phyloP scores from a whole-genome alignment of 306 rosid species.

The Urtica urens region DNA sequence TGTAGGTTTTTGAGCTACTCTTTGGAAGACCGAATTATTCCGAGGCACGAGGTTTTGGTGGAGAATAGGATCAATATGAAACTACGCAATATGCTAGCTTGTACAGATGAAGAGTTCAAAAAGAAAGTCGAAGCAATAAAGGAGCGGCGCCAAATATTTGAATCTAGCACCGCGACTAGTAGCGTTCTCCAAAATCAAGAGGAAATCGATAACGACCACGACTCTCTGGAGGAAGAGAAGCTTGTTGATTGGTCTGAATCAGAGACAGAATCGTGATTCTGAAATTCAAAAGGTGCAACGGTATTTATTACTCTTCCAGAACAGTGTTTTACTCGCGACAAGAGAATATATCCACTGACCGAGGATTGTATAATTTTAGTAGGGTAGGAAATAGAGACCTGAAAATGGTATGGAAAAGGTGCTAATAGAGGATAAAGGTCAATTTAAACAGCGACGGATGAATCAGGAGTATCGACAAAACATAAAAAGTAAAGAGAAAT shows the following conservation, averaged over 20 bases:
- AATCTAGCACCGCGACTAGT: conserved; percentile 27
- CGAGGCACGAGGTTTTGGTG: conserved; percentile 74
- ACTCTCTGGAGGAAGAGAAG: conserved; percentile 4
- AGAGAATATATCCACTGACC: no score
- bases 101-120: conserved; percentile 62
- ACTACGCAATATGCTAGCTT: conserved; percentile 70
- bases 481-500: no score
- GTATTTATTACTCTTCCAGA: no score
- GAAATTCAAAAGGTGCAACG: not conserved
- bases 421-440: no score
- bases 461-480: no score
- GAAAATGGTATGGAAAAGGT: no score
- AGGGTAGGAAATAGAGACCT: no score
- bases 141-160: conserved; percentile 43
- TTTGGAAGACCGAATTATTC: conserved; percentile 72
- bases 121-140: conserved; percentile 39
- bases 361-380: no score
- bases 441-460: no score
- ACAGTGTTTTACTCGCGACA: no score
- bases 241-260: conserved; percentile 3
- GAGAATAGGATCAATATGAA: conserved; percentile 62
- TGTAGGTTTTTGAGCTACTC: conserved; percentile 89
- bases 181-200: conserved; percentile 16
- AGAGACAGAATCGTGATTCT: conserved; percentile 3
- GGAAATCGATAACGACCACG: conserved; percentile 6